Evolutionary conservation across 2,329 filamentous ascomycete genomes (phyloP).

Genomic region (Stemphylium lycopersici): DNA sequence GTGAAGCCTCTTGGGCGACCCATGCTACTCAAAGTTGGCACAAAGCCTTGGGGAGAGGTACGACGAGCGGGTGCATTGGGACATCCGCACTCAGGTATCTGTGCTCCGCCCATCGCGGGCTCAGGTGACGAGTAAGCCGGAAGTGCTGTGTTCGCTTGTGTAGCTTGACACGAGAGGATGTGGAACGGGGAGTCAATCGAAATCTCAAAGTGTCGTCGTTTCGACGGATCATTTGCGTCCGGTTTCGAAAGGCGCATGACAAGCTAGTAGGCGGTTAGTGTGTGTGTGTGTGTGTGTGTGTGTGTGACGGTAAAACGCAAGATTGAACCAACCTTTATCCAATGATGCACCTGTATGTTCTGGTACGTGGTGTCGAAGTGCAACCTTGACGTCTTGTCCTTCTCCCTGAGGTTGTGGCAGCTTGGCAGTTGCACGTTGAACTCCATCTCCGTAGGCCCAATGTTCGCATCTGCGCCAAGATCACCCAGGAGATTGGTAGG

Average conservation of each 20-base stretch:
- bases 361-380: slow-evolving; percentile 93
- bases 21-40: slow-evolving; percentile 66
- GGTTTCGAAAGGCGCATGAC: slow-evolving; percentile 89
- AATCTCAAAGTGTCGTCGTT: slow-evolving; percentile 90
- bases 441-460: slow-evolving; percentile 91
- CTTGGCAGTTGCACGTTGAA: slow-evolving; percentile 92
- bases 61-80: slow-evolving; percentile 66
- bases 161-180: slow-evolving; percentile 91
- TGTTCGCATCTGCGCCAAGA: slow-evolving; percentile 72
- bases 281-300: slow-evolving; percentile 2
- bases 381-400: slow-evolving; percentile 68
- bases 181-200: slow-evolving; percentile 96
- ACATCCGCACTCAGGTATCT: slow-evolving; percentile 65
- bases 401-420: slow-evolving; percentile 80
- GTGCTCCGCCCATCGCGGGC: slow-evolving; percentile 35
- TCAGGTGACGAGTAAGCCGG: slow-evolving; percentile 75
- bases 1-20: slow-evolving; percentile 44
- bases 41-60: slow-evolving; percentile 55
- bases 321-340: slow-evolving; percentile 78
- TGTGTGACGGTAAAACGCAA: not conserved
- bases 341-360: slow-evolving; percentile 92
- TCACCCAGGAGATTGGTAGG: slow-evolving; percentile 79
- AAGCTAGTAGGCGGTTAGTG: slow-evolving; percentile 62
- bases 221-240: slow-evolving; percentile 76
- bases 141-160: slow-evolving; percentile 83